phyloP scores from a whole-genome alignment of 768 basidiomycete genomes.

The Amanita pseudoporphyria region DNA sequence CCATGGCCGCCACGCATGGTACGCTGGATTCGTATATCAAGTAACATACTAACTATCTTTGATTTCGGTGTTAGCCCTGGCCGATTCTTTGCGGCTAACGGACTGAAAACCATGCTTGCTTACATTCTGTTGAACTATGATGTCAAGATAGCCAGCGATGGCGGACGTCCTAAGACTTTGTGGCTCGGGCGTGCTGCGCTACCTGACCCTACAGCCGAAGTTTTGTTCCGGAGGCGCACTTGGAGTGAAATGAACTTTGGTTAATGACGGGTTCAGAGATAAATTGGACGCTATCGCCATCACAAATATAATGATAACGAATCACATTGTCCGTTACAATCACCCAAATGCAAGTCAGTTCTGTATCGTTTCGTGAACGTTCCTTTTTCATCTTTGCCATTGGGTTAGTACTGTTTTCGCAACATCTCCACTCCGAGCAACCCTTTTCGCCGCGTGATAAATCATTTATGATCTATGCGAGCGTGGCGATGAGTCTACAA shows the following conservation, averaged over 20 bases:
- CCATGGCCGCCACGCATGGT: conserved; percentile 15
- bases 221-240: conserved; percentile 23
- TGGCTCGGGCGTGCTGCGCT: conserved; percentile 8
- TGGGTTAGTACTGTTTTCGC: no score
- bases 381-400: no score
- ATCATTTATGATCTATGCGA: no score
- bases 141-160: conserved; percentile 20
- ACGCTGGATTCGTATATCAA: neutral
- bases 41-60: neutral
- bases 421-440: no score
- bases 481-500: no score
- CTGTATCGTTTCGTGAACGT: no score
- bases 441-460: no score
- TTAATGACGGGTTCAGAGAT: no score
- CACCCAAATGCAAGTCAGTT: no score
- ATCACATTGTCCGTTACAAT: no score
- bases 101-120: conserved; percentile 23
- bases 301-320: no score
- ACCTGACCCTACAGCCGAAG: conserved; percentile 23
- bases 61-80: conserved; percentile 15
- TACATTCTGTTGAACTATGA: conserved; percentile 25
- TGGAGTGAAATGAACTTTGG: neutral
- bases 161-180: conserved; percentile 6
- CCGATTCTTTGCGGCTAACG: conserved; percentile 25
- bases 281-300: no score